phyloP scores from a whole-genome alignment of 257 asterid species.

The Ilex aquifolium region DNA sequence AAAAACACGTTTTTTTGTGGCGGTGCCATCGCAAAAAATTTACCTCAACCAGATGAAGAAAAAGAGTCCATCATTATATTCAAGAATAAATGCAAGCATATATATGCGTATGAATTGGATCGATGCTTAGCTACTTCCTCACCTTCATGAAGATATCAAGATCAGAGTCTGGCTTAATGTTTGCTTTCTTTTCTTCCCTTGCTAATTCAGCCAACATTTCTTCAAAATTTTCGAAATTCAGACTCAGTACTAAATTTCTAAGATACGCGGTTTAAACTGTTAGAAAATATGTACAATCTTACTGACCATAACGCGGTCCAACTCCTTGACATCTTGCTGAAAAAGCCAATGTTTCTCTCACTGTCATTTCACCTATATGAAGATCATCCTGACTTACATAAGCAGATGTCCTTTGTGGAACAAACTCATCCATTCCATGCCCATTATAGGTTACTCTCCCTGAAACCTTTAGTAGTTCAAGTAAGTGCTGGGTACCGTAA shows the following conservation, averaged over 20 bases:
- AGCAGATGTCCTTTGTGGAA: constrained; percentile 28
- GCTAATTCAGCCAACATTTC: constrained; percentile 74
- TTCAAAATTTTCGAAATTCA: constrained; percentile 20
- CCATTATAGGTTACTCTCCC: constrained; percentile 83
- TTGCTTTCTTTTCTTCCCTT: constrained; percentile 80
- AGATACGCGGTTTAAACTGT: no score
- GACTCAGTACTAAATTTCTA: background rate
- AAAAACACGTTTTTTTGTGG: no score
- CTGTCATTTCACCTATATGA: constrained; percentile 84
- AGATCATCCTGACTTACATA: constrained; percentile 86
- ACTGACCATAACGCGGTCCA: constrained; percentile 69
- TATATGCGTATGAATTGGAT: background rate
- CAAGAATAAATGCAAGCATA: background rate
- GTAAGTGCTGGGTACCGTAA: background rate
- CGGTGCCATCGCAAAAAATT: no score
- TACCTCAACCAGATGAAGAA: no score
- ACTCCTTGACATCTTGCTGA: constrained; percentile 96
- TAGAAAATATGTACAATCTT: background rate
- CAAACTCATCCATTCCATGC: constrained; percentile 50
- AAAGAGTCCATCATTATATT: no score
- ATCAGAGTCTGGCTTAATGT: constrained; percentile 81
- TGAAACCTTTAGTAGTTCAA: constrained; percentile 35
- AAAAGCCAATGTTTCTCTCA: constrained; percentile 83
- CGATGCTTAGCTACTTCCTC: background rate
- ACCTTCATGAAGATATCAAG: constrained; percentile 92